Conservation (phyloP, 768 basidiomycete species). For the Cystobasidium ongulense region DNA sequence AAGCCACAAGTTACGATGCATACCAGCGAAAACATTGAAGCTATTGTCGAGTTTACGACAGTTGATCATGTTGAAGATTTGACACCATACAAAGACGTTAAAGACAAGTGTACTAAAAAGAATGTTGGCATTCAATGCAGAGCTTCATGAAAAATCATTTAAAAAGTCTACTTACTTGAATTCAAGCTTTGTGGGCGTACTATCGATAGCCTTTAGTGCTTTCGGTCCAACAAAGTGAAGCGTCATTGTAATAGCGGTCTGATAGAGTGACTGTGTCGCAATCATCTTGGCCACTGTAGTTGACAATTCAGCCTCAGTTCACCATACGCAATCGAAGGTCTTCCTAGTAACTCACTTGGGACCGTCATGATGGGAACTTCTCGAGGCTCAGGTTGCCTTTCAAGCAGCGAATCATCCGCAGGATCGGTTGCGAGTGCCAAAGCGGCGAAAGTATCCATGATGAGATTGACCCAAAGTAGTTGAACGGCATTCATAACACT, state of each 20-base stretch:
- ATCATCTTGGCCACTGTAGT: constrained; percentile 31
- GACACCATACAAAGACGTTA: constrained; percentile 31
- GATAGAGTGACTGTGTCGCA: constrained; percentile 12
- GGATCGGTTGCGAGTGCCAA: constrained; percentile 31
- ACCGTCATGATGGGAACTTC: constrained; percentile 22
- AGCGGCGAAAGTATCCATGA: constrained; percentile 45
- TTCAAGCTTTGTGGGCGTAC: neutral
- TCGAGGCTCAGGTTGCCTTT: constrained; percentile 25
- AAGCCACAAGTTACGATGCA: constrained; percentile 26
- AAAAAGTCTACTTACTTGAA: constrained; percentile 13
- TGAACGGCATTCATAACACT: constrained; percentile 84
- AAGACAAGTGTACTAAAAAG: constrained; percentile 20
- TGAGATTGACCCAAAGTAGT: constrained; percentile 93
- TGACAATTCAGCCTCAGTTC: neutral
- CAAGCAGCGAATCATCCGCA: constrained; percentile 17
- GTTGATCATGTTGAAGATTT: constrained; percentile 35
- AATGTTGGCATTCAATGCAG: neutral
- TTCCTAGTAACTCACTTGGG: constrained; percentile 9
- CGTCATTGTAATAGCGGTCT: constrained; percentile 20
- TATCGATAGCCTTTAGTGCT: neutral
- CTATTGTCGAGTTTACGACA: constrained; percentile 25
- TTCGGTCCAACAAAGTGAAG: constrained; percentile 22
- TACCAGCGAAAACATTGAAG: constrained; percentile 23
- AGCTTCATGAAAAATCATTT: neutral
- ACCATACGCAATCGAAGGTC: too few relatives aligned